A percentile compares a stretch with the other conserved stretches of the same genome.
phyloP scores from a whole-genome alignment of 2,329 filamentous ascomycete genomes.

The Pseudocercospora crystallina region DNA sequence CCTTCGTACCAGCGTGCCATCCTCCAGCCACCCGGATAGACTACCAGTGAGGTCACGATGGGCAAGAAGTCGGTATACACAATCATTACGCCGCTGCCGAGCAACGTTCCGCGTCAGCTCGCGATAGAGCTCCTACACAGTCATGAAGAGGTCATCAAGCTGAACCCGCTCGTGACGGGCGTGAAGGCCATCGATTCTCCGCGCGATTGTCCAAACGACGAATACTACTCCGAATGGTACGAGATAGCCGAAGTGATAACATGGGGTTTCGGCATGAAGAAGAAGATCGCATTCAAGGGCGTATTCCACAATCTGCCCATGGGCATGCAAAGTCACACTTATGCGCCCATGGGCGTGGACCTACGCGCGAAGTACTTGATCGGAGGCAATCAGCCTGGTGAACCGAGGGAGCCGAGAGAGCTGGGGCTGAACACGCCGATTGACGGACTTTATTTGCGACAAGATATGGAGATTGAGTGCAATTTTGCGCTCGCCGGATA shows the following conservation, averaged over 20 bases:
- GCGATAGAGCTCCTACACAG: constrained; percentile 71
- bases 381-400: constrained; percentile 67
- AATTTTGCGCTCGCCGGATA: constrained; percentile 62
- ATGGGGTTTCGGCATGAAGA: constrained; percentile 65
- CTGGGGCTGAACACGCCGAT: constrained; percentile 64
- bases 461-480: constrained; percentile 70
- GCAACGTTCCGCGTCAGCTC: constrained; percentile 68
- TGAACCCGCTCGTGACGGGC: constrained; percentile 67
- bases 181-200: constrained; percentile 66
- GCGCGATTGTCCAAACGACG: constrained; percentile 64
- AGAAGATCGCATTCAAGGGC: constrained; percentile 66
- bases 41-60: constrained; percentile 21
- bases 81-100: constrained; percentile 68
- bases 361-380: constrained; percentile 68
- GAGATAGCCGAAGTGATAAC: constrained; percentile 70
- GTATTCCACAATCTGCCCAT: constrained; percentile 72
- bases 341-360: constrained; percentile 66
- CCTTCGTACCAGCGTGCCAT: not conserved
- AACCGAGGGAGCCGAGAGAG: constrained; percentile 61
- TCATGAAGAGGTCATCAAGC: constrained; percentile 68
- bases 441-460: constrained; percentile 66
- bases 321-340: constrained; percentile 70
- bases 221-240: constrained; percentile 74
- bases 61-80: constrained; percentile 65
- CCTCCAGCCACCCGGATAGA: not conserved